A percentile compares a stretch with the other conserved stretches of the same genome.
phyloP scores from a whole-genome alignment of 2,329 filamentous ascomycete genomes.

The Periconia sp. region DNA sequence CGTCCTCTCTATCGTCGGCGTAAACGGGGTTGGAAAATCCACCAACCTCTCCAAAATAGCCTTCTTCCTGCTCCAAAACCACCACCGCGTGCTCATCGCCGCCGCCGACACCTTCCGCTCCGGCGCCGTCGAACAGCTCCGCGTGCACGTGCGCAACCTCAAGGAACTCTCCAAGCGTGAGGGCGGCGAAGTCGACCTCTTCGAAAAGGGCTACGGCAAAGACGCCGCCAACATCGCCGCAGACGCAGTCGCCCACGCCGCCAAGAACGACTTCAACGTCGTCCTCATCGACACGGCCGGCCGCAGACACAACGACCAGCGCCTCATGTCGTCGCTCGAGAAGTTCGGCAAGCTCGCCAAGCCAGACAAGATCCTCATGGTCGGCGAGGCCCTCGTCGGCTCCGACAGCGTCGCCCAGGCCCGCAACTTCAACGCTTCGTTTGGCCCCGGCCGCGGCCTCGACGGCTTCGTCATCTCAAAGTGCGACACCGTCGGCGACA shows the following conservation, averaged over 20 bases:
- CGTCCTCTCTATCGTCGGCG: slow-evolving; percentile 96
- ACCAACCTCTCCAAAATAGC: slow-evolving; percentile 98
- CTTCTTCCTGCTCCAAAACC: slow-evolving; percentile 97
- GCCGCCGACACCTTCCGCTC: slow-evolving; percentile 97
- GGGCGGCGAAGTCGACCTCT: slow-evolving; percentile 81
- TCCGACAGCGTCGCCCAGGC: slow-evolving; percentile 96
- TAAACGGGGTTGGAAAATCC: slow-evolving; percentile 98
- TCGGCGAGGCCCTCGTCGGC: slow-evolving; percentile 89
- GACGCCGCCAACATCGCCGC: slow-evolving; percentile 95
- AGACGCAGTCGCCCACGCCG: slow-evolving; percentile 84
- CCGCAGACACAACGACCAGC: slow-evolving; percentile 90
- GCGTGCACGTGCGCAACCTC: slow-evolving; percentile 92
- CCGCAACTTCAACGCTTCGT: slow-evolving; percentile 92
- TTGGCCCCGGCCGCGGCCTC: slow-evolving; percentile 78
- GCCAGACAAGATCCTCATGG: slow-evolving; percentile 99
- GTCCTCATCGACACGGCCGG: slow-evolving; percentile 97
- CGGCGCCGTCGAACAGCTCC: slow-evolving; percentile 94
- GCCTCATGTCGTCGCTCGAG: slow-evolving; percentile 94
- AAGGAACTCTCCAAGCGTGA: slow-evolving; percentile 87
- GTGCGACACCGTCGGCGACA: slow-evolving; percentile 98
- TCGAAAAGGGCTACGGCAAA: slow-evolving; percentile 97
- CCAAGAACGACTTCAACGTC: slow-evolving; percentile 80
- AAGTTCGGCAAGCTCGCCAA: slow-evolving; percentile 97
- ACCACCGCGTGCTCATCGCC: slow-evolving; percentile 91
- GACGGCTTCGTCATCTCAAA: slow-evolving; percentile 99